A percentile compares a stretch with the other conserved stretches of the same genome.
Evolutionary conservation across 2,329 filamentous ascomycete genomes (phyloP).

Genomic region (Ceratocystis papillata): DNA sequence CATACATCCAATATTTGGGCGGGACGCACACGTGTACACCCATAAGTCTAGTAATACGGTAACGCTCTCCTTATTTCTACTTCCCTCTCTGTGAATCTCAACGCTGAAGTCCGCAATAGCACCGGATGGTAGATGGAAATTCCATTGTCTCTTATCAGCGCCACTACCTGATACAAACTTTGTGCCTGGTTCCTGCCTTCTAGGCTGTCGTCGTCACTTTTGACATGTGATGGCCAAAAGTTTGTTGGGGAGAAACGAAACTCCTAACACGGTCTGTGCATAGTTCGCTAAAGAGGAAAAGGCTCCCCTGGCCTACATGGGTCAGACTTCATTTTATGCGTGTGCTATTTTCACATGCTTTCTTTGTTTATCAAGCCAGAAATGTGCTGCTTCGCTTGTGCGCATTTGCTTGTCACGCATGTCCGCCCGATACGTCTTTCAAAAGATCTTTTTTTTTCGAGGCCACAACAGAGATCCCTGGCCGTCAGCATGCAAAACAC

Average conservation of each 20-base stretch:
- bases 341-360: constrained; percentile 11
- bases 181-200: neutral
- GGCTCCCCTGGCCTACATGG: neutral
- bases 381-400: neutral
- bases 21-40: neutral
- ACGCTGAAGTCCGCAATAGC: no score
- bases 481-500: neutral
- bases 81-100: no score
- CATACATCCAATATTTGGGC: neutral
- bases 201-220: neutral
- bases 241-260: constrained; percentile 14
- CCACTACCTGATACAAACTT: neutral
- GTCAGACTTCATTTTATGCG: constrained; percentile 1
- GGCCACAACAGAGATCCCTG: neutral
- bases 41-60: neutral
- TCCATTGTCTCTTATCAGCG: neutral
- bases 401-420: neutral
- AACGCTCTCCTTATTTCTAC: neutral
- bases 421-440: neutral
- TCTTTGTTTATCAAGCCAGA: neutral
- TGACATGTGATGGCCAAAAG: constrained; percentile 9
- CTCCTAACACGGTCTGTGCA: constrained; percentile 3
- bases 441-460: neutral
- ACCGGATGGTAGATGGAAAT: no score
- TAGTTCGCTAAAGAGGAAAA: neutral